These are phyloP conservation scores for Colletotrichum tamarilloi DNA, from an alignment of 2,329 filamentous ascomycete genomes.

Conservation along the genomic window DNA sequence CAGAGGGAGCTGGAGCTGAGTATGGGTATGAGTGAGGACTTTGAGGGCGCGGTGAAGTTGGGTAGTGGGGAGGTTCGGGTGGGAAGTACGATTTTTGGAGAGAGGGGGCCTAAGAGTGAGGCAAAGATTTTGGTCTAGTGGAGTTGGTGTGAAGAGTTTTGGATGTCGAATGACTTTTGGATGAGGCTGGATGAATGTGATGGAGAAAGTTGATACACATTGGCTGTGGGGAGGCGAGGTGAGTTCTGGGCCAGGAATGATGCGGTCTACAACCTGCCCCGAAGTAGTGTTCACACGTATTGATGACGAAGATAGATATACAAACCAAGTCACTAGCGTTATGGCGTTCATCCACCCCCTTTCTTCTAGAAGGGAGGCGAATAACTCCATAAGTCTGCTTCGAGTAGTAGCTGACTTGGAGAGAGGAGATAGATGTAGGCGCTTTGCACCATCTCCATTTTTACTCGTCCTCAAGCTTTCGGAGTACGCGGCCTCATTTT, in stretches of 20 bases:
- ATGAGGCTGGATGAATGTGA: neutral
- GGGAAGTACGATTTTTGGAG: slow-evolving; percentile 93
- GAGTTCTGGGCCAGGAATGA: neutral
- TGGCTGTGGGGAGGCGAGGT: neutral
- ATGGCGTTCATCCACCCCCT: neutral
- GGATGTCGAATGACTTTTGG: no score
- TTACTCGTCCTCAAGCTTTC: neutral
- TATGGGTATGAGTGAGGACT: slow-evolving; percentile 99
- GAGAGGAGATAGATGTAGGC: neutral
- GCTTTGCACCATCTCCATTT: neutral
- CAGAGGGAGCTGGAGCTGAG: slow-evolving; percentile 81
- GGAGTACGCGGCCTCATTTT: neutral
- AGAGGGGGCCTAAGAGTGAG: slow-evolving; percentile 81
- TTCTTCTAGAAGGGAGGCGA: neutral
- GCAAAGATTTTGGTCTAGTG: slow-evolving; percentile 72
- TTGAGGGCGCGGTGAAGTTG: slow-evolving; percentile 84
- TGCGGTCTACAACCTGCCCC: neutral
- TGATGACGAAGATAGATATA: neutral
- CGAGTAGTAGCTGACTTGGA: no score
- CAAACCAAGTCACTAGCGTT: neutral
- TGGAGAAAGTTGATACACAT: neutral
- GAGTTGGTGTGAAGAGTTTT: neutral
- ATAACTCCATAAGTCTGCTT: neutral
- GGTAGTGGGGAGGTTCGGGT: slow-evolving; percentile 92
- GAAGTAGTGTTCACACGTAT: neutral